Conservation (phyloP, 495 filamentous ascomycete species). For the Viridothelium virens region DNA sequence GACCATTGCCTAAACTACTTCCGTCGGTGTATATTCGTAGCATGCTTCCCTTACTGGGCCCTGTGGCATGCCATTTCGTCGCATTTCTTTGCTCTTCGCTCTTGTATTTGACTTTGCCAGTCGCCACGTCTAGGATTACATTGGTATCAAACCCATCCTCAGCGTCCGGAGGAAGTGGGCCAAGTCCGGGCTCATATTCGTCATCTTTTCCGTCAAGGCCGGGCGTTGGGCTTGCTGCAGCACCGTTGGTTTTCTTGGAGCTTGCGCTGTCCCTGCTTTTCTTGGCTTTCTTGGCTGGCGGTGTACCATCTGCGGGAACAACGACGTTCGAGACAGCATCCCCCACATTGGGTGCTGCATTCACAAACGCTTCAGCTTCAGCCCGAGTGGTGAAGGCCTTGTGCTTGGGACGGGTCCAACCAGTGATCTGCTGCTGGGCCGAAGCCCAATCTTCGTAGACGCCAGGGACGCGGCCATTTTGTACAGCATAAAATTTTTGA, state of each 20-base stretch:
- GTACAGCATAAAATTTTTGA: constrained; percentile 75
- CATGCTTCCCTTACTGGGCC: constrained; percentile 37
- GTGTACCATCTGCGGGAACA: constrained; percentile 20
- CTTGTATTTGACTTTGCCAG: constrained; percentile 56
- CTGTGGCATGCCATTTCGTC: constrained; percentile 38
- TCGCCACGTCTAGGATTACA: constrained; percentile 47
- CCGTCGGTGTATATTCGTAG: constrained; percentile 85
- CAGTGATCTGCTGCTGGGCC: constrained; percentile 67
- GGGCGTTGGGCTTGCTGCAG: constrained; percentile 15
- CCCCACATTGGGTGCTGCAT: constrained; percentile 35
- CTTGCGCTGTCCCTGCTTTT: constrained; percentile 32
- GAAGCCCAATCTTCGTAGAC: constrained; percentile 84
- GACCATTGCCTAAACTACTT: constrained; percentile 71
- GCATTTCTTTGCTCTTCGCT: constrained; percentile 41
- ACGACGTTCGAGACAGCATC: constrained; percentile 13
- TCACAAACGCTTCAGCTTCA: constrained; percentile 72
- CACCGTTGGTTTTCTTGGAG: constrained; percentile 21
- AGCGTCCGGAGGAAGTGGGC: constrained; percentile 46
- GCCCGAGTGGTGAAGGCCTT: constrained; percentile 67
- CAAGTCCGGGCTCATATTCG: constrained; percentile 47
- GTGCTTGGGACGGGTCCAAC: constrained; percentile 69
- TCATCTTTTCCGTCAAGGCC: constrained; percentile 25
- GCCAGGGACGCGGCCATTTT: constrained; percentile 68
- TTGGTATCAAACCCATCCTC: constrained; percentile 58
- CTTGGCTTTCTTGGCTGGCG: constrained; percentile 36